Evolutionary conservation across 352 stramenopile genomes (phyloP), one percentile per base, ranked within the genome.

Genomic region (Globisporangium paddicum): DNA sequence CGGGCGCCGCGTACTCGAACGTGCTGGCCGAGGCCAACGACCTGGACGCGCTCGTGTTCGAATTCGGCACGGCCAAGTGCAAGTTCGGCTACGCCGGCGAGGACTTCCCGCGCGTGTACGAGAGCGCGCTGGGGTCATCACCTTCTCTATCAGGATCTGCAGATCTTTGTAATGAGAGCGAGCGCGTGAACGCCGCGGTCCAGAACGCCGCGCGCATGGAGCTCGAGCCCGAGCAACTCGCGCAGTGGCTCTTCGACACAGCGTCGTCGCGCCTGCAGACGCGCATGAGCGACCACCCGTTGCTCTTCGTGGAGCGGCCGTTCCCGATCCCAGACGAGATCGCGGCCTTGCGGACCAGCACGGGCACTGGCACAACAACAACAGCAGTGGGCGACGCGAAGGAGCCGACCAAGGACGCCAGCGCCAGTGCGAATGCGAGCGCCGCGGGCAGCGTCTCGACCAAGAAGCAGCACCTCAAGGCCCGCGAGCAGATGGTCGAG

Each of bases 61-160:
- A 94, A 52, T 91, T 86, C 53, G 84, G 84, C 63, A 86, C 79
- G 35, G 66, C 78, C 1, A 70, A 69, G 18, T 90, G 80, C 69
- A 90, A 96, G 58, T 74, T 94, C 49, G 89, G 89, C 30, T 96
- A 89, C 65, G 85, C 87, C 1, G 89, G 89, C 55, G 88, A 96
- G 64, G 88, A 96, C 56, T 90, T 88, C 52, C 88, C 88, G 41
- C 85, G 85, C 38, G 78, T 90, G 21, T 89, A 68, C 53, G 81
- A 90, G 61, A 70, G 60, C 25, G 71, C 77, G 7, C 30, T 82
- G 18, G 32, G 59, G 1, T 23, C 53, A 4, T 23, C 63, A 5
- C 18, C 37, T 9, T 42, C 37, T 4, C 18, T 16, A n/a, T n/a
- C 14, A 19, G 16, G 14, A 2, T 55, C 66, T 25, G 67, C 70